These are phyloP conservation scores for Emmonsiellopsis sp. DNA, from an alignment of 2,329 filamentous ascomycete genomes.

Conservation along the genomic window DNA sequence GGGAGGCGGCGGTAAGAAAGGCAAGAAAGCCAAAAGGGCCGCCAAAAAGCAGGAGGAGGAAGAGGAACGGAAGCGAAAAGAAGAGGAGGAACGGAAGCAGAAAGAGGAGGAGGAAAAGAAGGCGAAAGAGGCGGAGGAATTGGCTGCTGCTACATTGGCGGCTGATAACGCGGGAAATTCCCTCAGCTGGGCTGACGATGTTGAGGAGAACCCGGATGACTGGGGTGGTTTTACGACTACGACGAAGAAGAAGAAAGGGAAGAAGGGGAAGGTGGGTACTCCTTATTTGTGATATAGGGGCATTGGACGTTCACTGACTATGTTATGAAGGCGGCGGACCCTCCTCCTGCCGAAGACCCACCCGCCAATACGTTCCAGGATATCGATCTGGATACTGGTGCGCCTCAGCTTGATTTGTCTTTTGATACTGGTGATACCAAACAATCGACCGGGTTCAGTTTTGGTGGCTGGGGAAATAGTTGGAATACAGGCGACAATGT, in stretches of 20 bases:
- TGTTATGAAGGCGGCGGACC: constrained; percentile 20
- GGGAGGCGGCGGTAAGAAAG: constrained; percentile 9
- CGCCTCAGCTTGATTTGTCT: constrained; percentile 49
- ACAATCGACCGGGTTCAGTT: constrained; percentile 31
- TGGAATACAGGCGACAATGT: constrained; percentile 46
- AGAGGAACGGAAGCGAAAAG: constrained; percentile 3
- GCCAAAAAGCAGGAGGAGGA: constrained; percentile 8
- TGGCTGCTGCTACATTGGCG: constrained; percentile 14
- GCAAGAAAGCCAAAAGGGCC: constrained; percentile 10
- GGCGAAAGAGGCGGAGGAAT: constrained; percentile 2
- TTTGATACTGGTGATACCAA: constrained; percentile 39
- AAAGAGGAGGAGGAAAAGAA: constrained; percentile 4
- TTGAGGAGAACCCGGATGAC: constrained; percentile 34
- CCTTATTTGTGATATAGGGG: neutral
- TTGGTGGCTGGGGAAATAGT: constrained; percentile 53
- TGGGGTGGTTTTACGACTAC: constrained; percentile 43
- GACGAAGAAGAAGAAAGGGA: constrained; percentile 51
- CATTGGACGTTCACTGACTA: neutral
- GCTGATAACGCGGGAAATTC: constrained; percentile 22
- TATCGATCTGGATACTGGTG: constrained; percentile 55
- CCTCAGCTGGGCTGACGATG: constrained; percentile 39
- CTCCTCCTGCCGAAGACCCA: constrained; percentile 26
- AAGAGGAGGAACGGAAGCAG: constrained; percentile 1
- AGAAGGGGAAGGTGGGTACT: constrained; percentile 31
- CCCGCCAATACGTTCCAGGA: constrained; percentile 54